Conservation (phyloP, 345 rosid genomes). For the Cardamine chenopodiifolia region DNA sequence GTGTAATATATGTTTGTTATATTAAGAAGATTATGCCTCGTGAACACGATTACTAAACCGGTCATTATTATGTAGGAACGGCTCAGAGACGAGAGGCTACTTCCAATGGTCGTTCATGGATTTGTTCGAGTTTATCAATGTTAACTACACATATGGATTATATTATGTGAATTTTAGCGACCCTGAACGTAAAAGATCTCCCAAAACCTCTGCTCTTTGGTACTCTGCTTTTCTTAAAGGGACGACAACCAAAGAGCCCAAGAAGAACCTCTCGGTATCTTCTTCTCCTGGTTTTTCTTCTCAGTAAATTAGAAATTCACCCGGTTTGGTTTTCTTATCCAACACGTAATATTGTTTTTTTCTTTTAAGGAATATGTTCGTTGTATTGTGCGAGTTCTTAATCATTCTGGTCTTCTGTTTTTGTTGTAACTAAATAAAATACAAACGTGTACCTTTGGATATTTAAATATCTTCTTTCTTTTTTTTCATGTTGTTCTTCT, state of each 20-base stretch:
- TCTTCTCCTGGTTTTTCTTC: conserved; percentile 15
- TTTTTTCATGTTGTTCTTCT: too few species aligned
- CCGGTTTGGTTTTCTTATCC: background rate
- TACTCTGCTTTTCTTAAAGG: conserved; percentile 53
- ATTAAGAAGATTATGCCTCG: background rate
- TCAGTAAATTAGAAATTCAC: background rate
- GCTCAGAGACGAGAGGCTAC: background rate
- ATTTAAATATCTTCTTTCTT: too few species aligned
- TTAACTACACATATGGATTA: background rate
- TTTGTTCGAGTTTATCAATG: background rate
- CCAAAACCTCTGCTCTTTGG: conserved; percentile 45
- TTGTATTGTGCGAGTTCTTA: background rate
- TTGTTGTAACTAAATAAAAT: too few species aligned
- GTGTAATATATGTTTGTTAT: background rate
- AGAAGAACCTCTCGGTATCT: background rate
- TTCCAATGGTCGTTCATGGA: background rate
- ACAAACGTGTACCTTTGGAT: too few species aligned
- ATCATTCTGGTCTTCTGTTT: background rate
- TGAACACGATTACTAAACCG: too few species aligned
- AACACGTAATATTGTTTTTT: background rate
- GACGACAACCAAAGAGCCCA: background rate
- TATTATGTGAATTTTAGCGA: background rate
- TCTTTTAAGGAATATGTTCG: too few species aligned
- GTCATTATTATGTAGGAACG: background rate
- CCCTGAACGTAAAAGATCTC: background rate